Evolutionary conservation across 2,329 filamentous ascomycete genomes (phyloP).

Genomic region (Neocatenulostroma microsporum): DNA sequence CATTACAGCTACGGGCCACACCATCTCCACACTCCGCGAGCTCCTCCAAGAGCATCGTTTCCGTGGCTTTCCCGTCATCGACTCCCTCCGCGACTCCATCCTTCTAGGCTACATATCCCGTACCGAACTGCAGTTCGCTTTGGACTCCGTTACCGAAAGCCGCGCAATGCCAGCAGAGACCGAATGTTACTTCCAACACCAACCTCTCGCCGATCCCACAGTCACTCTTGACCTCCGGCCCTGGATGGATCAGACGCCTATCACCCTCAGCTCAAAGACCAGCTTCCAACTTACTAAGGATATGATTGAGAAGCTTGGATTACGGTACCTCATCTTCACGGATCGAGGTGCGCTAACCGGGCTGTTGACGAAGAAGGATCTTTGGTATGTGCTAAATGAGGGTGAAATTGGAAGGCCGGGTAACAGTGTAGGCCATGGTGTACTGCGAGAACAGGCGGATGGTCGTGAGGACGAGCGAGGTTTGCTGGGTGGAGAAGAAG

Average conservation of each 20-base stretch:
- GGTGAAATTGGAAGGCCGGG: constrained; percentile 44
- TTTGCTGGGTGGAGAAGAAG: constrained; percentile 21
- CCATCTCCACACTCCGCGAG: constrained; percentile 63
- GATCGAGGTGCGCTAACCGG: constrained; percentile 77
- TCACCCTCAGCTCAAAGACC: constrained; percentile 72
- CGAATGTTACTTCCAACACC: constrained; percentile 76
- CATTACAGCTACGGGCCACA: constrained; percentile 73
- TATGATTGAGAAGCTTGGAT: constrained; percentile 90
- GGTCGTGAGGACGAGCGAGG: constrained; percentile 35
- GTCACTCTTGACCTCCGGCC: constrained; percentile 79
- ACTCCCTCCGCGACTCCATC: constrained; percentile 65
- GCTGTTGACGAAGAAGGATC: constrained; percentile 91
- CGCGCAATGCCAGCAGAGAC: constrained; percentile 60
- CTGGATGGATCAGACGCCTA: constrained; percentile 98
- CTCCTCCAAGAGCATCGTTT: constrained; percentile 68
- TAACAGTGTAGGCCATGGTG: constrained; percentile 27
- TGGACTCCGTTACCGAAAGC: constrained; percentile 54
- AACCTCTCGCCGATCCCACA: constrained; percentile 68
- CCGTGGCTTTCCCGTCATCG: constrained; percentile 87
- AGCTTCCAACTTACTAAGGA: constrained; percentile 76
- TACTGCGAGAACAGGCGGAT: constrained; percentile 29
- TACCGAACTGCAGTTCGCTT: constrained; percentile 76
- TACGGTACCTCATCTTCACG: constrained; percentile 82
- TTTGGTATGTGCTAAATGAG: constrained; percentile 86
- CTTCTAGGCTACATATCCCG: constrained; percentile 91